A percentile compares a stretch with the other conserved stretches of the same genome.
Evolutionary conservation across 306 rosid species (phyloP).

Genomic region (Lathyrus oleraceus): DNA sequence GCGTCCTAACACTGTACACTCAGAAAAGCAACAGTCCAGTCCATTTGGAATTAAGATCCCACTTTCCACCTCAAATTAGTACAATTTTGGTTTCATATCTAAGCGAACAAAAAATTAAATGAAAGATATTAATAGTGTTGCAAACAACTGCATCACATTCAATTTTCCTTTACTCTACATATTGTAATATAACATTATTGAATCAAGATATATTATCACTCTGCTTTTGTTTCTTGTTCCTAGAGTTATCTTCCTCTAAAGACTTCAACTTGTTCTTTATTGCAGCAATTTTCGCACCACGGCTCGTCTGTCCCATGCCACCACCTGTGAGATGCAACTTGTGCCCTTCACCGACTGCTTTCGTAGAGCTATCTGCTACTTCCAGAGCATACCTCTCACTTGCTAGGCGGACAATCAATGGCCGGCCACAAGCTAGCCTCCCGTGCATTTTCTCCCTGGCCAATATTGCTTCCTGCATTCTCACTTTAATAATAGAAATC

Average conservation of each 20-base stretch:
- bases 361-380: constrained; percentile 45
- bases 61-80: background rate
- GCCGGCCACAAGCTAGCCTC: constrained; percentile 81
- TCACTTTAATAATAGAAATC: constrained; percentile 88
- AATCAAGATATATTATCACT: constrained; percentile 45
- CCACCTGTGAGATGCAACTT: constrained; percentile 50
- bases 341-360: constrained; percentile 45
- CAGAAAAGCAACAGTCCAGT: background rate
- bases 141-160: constrained; percentile 18
- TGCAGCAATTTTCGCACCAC: constrained; percentile 83
- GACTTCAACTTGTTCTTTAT: constrained; percentile 88
- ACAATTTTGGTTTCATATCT: background rate
- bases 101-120: background rate
- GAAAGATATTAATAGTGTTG: background rate
- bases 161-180: constrained; percentile 17
- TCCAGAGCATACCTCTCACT: constrained; percentile 55
- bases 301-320: constrained; percentile 59
- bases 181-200: background rate
- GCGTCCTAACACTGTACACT: no score
- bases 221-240: constrained; percentile 74
- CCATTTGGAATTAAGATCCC: background rate
- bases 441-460: constrained; percentile 99
- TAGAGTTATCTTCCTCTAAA: constrained; percentile 70
- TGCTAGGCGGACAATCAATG: constrained; percentile 81
- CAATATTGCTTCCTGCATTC: constrained; percentile 94